Percentiles rank a stretch among this genome's conserved stretches.
phyloP scores from a whole-genome alignment of 1,139 yeast species.

The Taiozyma sp. region DNA sequence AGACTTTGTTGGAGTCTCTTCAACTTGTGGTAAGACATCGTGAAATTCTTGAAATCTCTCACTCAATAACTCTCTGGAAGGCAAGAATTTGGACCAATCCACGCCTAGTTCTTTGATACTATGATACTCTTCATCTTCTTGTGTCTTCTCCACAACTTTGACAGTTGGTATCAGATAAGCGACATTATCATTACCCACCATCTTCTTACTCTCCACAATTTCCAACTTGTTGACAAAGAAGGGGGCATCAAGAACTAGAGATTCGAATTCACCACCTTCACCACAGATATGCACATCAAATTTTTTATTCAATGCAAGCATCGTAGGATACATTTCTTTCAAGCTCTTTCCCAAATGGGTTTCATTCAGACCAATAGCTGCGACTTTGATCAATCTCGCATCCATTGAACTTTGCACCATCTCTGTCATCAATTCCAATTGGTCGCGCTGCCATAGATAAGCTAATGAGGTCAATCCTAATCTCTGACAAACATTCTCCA shows the following conservation, averaged over 20 bases:
- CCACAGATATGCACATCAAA: constrained; percentile 94
- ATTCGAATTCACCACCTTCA: constrained; percentile 97
- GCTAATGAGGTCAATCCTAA: constrained; percentile 65
- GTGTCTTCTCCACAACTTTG: constrained; percentile 31
- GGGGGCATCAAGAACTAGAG: constrained; percentile 86
- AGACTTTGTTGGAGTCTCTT: background rate
- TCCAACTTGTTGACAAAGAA: constrained; percentile 57
- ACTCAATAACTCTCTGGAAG: constrained; percentile 32
- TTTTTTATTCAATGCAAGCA: constrained; percentile 50
- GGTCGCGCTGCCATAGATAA: constrained; percentile 87
- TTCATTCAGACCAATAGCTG: constrained; percentile 75
- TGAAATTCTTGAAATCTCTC: constrained; percentile 41
- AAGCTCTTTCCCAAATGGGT: constrained; percentile 65
- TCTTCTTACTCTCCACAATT: constrained; percentile 35
- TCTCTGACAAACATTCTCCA: constrained; percentile 81
- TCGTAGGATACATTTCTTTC: constrained; percentile 51
- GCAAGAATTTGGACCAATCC: constrained; percentile 27
- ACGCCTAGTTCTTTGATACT: constrained; percentile 12
- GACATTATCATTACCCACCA: constrained; percentile 55
- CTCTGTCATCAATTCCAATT: constrained; percentile 70
- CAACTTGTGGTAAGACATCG: constrained; percentile 7
- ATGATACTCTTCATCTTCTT: constrained; percentile 21
- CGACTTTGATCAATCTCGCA: constrained; percentile 86
- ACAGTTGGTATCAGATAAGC: constrained; percentile 48
- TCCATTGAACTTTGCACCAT: constrained; percentile 72